phyloP scores from a whole-genome alignment of 1,284 basidiomycete species.

The Trichosporon coremiiforme region DNA sequence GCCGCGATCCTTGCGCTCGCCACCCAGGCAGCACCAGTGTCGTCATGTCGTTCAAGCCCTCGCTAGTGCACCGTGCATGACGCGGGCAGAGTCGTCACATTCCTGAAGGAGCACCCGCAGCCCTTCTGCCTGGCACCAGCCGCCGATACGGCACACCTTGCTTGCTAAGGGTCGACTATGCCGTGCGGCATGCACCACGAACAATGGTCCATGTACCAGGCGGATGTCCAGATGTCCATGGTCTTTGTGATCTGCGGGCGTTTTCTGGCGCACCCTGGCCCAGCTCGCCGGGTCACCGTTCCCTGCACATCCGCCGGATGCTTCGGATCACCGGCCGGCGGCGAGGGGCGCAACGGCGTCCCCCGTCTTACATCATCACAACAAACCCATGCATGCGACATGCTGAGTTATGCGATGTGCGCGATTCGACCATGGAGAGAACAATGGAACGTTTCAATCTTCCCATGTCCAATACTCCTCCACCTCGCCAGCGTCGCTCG shows the following conservation, averaged over 20 bases:
- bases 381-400: not conserved
- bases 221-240: not conserved
- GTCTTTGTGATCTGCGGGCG: not conserved
- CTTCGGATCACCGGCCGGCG: not conserved
- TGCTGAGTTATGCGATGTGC: too few species aligned
- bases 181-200: not conserved
- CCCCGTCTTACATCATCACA: constrained; percentile 5
- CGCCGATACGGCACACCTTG: not conserved
- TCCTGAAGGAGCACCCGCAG: not conserved
- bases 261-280: not conserved
- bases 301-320: not conserved
- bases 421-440: not conserved
- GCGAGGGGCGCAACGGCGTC: not conserved
- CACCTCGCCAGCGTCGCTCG: not conserved
- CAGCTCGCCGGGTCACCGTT: constrained; percentile 6
- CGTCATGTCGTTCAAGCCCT: too few species aligned
- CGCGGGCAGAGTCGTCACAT: not conserved
- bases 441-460: not conserved
- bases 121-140: not conserved
- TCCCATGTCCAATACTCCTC: too few species aligned
- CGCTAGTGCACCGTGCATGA: constrained; percentile 2
- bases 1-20: not conserved
- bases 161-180: not conserved
- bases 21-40: not conserved
- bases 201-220: not conserved